Base-by-base conservation (phyloP, 805 yeast genomes). In the Monosporozyma yasuniensis region DNA sequence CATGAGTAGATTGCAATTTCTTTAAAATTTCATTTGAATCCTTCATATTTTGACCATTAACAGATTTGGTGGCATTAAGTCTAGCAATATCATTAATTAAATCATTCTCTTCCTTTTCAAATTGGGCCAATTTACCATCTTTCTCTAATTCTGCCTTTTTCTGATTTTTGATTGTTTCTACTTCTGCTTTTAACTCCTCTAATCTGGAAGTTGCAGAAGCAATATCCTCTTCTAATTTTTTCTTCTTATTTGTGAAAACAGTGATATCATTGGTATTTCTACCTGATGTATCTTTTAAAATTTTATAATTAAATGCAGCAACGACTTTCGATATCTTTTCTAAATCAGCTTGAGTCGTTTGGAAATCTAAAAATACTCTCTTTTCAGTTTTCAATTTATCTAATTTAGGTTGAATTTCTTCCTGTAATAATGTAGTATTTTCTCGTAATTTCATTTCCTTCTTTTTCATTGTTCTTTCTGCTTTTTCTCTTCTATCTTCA, bases 331-430 rank as follows among this genome's bases (percentile, higher is more conserved):
- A 74, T 32, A 85, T 68, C 42, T 83, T 81, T 65, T 91, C 97
- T 52, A 87, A 70, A 58, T 87, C 89, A 6, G 86, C 73, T 58
- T 86, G 93, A 10, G 85, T 78, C 50, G 85, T 88, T 68, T 91
- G 97, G 65, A 77, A 90, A 61, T 91, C 97, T 34, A 89, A 66
- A 60, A 84, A 90, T 25, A 80, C 73, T 59, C 93, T 78, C 67
- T 89, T 91, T 58, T 91, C 96, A 49, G 76, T 76, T 53, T 95
- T 76, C 46, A 90, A 71, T 59, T 83, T 83, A 50, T 84, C 90
- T 47, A 93, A 72, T 62, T 89, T 88, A 3, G 99, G 99, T 61
- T 87, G 95, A 52, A 93, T 91, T 64, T 93, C 98, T 61, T 90
- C 96, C 16, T 72, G 71, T 50, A 91, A 71, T 42, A 90, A 67